Percentiles rank a stretch among this genome's conserved stretches.
These are phyloP conservation scores for Penicillium ochrochloron DNA, from an alignment of 495 filamentous ascomycete genomes.

Conservation along the genomic window DNA sequence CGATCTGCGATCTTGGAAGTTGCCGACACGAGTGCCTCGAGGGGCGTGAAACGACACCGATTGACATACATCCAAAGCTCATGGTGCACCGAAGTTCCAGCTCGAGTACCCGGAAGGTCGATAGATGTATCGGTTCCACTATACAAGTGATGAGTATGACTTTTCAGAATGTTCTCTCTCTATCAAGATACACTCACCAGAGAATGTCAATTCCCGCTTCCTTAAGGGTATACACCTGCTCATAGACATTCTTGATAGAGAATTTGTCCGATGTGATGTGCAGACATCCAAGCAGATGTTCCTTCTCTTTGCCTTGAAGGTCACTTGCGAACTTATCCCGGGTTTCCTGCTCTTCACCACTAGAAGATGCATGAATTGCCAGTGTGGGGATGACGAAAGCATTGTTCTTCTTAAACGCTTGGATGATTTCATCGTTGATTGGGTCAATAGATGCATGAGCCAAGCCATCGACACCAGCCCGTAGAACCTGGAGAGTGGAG, in stretches of 20 bases:
- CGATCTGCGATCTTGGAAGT: slow-evolving; percentile 17
- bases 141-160: background rate
- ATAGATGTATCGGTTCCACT: slow-evolving; percentile 18
- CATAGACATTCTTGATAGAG: slow-evolving; percentile 15
- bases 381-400: slow-evolving; percentile 19
- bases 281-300: slow-evolving; percentile 17
- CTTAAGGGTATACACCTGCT: slow-evolving; percentile 18
- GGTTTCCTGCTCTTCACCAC: slow-evolving; percentile 17
- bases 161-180: background rate
- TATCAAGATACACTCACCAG: background rate
- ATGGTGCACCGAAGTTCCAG: slow-evolving; percentile 18
- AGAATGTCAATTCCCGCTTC: slow-evolving; percentile 18
- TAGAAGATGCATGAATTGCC: slow-evolving; percentile 12
- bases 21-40: slow-evolving; percentile 16
- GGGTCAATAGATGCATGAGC: slow-evolving; percentile 18
- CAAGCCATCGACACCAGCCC: slow-evolving; percentile 15
- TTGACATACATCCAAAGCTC: slow-evolving; percentile 25
- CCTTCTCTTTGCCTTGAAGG: slow-evolving; percentile 12
- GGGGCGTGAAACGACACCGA: slow-evolving; percentile 17
- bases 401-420: slow-evolving; percentile 22
- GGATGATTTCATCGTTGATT: slow-evolving; percentile 13
- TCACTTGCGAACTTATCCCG: slow-evolving; percentile 11
- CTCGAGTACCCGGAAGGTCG: slow-evolving; percentile 14
- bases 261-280: slow-evolving; percentile 15
- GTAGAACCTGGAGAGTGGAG: slow-evolving; percentile 18